A percentile compares a stretch with the other conserved stretches of the same genome.
Conservation (phyloP, 768 basidiomycete genomes). For the Tulasnella sp. region DNA sequence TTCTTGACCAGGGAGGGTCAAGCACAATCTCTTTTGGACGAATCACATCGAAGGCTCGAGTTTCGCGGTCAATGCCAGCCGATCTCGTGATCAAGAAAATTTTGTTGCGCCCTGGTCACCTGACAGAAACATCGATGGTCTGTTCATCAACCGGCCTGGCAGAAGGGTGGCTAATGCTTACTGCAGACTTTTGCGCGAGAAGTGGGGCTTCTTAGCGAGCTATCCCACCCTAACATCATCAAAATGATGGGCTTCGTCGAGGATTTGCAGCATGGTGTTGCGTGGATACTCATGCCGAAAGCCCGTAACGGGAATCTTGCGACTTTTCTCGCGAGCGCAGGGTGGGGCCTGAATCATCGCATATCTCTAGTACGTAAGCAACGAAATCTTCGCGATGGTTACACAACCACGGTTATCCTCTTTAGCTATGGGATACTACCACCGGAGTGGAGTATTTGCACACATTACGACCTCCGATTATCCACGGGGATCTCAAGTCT, state of each 20-base stretch:
- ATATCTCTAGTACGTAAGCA: background rate
- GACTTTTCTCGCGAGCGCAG: background rate
- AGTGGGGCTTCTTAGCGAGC: background rate
- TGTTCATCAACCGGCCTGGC: background rate
- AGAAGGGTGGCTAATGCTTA: background rate
- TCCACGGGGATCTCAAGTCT: background rate
- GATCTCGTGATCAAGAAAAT: background rate
- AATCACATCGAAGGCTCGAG: too few relatives aligned
- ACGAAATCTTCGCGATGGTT: background rate
- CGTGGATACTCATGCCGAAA: background rate
- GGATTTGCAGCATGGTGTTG: background rate
- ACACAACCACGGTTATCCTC: too few relatives aligned
- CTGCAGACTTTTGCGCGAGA: background rate
- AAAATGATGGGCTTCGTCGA: background rate
- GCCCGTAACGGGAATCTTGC: background rate
- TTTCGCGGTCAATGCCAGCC: too few relatives aligned
- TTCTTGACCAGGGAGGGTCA: too few relatives aligned
- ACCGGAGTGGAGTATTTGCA: background rate
- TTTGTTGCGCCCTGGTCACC: background rate
- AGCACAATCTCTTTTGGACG: too few relatives aligned
- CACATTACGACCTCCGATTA: background rate
- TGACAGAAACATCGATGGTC: background rate
- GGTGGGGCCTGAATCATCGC: background rate
- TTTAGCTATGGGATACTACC: background rate
- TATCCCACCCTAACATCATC: background rate